These are phyloP conservation scores for Paramecium octaurelia DNA, from an alignment of 73 alveolate species.

Conservation along the genomic window DNA sequence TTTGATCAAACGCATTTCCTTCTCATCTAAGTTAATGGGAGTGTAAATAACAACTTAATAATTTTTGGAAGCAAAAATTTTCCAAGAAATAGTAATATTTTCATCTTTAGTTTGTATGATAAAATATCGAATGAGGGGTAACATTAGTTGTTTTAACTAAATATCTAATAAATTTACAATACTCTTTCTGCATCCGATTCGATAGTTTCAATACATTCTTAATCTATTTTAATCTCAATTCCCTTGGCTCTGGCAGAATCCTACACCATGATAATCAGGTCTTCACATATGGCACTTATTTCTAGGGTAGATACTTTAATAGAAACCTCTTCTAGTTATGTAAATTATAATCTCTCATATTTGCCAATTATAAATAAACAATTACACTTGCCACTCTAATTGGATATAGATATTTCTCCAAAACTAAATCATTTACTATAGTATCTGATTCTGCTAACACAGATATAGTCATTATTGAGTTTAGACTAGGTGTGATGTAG, in stretches of 20 bases:
- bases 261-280: neutral
- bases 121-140: neutral
- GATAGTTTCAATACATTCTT: neutral
- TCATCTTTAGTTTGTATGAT: conserved; percentile 36
- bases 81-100: neutral
- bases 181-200: conserved; percentile 31
- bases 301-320: neutral
- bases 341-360: conserved; percentile 18
- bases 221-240: neutral
- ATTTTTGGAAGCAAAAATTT: neutral
- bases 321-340: neutral
- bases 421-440: neutral
- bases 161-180: neutral
- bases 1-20: neutral
- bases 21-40: neutral
- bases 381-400: neutral
- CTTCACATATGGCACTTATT: neutral
- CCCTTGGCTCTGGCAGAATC: conserved; percentile 31
- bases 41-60: neutral
- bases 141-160: neutral
- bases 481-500: neutral
- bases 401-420: conserved; percentile 7
- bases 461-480: neutral
- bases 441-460: conserved; percentile 11
- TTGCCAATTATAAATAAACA: conserved; percentile 17